These are phyloP conservation scores for Acanthamoeba divionensis DNA, from an alignment of 208 protist genomes.

Conservation along the genomic window DNA sequence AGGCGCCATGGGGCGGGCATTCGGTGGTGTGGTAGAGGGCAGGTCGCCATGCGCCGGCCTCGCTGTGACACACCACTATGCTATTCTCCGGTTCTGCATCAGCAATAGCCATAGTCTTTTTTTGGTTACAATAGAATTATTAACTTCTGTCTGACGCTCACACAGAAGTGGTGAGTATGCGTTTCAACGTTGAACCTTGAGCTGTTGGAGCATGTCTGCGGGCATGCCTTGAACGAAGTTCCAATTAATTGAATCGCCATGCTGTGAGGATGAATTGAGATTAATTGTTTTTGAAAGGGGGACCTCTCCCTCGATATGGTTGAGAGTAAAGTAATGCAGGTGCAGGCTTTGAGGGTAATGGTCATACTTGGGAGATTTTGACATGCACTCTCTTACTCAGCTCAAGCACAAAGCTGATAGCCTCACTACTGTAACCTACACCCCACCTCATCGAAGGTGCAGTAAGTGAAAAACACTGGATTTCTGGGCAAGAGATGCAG, in stretches of 20 bases:
- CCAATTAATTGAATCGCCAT: background rate
- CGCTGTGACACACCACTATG: slow-evolving; percentile 53
- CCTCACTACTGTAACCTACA: slow-evolving; percentile 39
- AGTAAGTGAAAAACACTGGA: background rate
- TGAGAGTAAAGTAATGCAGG: no score
- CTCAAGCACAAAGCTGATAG: slow-evolving; percentile 25
- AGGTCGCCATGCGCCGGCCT: slow-evolving; percentile 52
- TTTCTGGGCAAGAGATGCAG: background rate
- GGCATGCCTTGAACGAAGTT: background rate
- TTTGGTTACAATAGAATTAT: background rate
- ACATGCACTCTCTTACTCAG: slow-evolving; percentile 17
- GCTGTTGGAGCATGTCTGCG: background rate
- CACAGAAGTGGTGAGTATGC: background rate
- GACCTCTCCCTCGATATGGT: background rate
- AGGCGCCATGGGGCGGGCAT: slow-evolving; percentile 10
- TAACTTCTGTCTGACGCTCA: background rate
- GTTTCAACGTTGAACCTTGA: background rate
- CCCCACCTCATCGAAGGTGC: background rate
- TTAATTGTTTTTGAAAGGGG: background rate
- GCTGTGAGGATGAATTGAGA: background rate
- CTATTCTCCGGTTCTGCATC: background rate
- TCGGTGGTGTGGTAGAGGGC: slow-evolving; percentile 14
- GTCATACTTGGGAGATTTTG: background rate
- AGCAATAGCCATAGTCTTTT: background rate
- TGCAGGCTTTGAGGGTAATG: background rate